These are phyloP conservation scores for Casuarina equisetifolia DNA, from an alignment of 306 rosid species.

Conservation along the genomic window DNA sequence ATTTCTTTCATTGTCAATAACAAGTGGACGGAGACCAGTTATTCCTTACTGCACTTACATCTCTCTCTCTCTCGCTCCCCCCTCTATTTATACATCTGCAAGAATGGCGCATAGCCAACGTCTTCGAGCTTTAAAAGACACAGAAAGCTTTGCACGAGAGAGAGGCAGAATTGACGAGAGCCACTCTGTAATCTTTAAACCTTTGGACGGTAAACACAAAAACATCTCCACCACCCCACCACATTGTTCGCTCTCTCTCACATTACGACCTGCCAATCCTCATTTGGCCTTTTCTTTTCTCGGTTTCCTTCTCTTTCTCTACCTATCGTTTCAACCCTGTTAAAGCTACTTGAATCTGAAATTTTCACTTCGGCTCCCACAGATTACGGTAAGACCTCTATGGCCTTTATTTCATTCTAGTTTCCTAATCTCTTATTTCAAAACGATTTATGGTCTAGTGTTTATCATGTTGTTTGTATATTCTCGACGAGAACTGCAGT, in stretches of 20 bases:
- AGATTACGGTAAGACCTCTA: constrained; percentile 39
- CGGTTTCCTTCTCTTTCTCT: constrained; percentile 25
- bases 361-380: constrained; percentile 25
- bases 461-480: background rate
- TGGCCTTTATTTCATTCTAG: background rate
- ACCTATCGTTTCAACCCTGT: constrained; percentile 30
- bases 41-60: background rate
- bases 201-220: constrained; percentile 13
- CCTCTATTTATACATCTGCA: constrained; percentile 35
- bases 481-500: background rate
- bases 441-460: background rate
- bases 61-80: background rate
- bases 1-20: background rate
- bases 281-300: constrained; percentile 24
- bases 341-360: constrained; percentile 27
- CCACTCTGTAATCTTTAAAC: constrained; percentile 34
- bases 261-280: constrained; percentile 34
- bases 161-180: background rate
- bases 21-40: background rate
- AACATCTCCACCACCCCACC: constrained; percentile 25
- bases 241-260: constrained; percentile 50
- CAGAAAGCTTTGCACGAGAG: constrained; percentile 7
- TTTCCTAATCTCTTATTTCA: background rate
- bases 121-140: background rate
- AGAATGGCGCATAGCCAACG: constrained; percentile 39